Base-by-base conservation (phyloP, 352 stramenopile species). In the Pythium myriotylum region DNA sequence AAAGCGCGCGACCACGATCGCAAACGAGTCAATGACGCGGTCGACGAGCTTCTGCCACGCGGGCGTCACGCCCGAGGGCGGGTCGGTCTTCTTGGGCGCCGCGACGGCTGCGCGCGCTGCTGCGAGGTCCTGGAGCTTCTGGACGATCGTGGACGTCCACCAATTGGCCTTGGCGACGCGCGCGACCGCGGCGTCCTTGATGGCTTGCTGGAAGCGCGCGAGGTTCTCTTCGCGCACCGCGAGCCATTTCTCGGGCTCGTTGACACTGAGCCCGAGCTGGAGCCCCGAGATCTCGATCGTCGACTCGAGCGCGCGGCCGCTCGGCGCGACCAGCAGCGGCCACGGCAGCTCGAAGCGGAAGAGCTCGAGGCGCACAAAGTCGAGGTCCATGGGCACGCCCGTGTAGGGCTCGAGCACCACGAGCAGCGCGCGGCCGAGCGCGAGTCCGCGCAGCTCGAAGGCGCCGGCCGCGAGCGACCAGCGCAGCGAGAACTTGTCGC, bases 241-340 rank as follows among this genome's bases (percentile, higher is more conserved):
- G 61, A 92, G 84, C 87, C 87, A 95, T 40, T 89, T 86, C 64
- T 90, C 78, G 0, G 85, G 78, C 26, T 73, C 45, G 46, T 94
- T 81, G 16, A 91, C 70, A 41, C 60, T 73, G 24, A 92, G 46
- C 8, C 64, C 80, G 20, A 94, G 16, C 13, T 86, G 68, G 16
- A 94, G 43, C 0, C 83, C 86, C 4, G 59, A 60, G 39, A 95
- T 52, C 40, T 84, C 57, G 32, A 94, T 32, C 24, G 70, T 76
- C 42, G 81, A 89, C 49, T 72, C 64, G 59, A 89, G 65, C 45
- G 48, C 19, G 20, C n/a, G 23, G 29, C 45, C 19, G 19, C 35
- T 51, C 32, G 40, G 60, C 29, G 51, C 20, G 14, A 62, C 12
- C 29, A 68, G 46, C 46, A 67, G 23, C 19, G 20, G 71, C 56